phyloP scores from a whole-genome alignment of 148 eudicot genomes.

The Selenicereus undatus region DNA sequence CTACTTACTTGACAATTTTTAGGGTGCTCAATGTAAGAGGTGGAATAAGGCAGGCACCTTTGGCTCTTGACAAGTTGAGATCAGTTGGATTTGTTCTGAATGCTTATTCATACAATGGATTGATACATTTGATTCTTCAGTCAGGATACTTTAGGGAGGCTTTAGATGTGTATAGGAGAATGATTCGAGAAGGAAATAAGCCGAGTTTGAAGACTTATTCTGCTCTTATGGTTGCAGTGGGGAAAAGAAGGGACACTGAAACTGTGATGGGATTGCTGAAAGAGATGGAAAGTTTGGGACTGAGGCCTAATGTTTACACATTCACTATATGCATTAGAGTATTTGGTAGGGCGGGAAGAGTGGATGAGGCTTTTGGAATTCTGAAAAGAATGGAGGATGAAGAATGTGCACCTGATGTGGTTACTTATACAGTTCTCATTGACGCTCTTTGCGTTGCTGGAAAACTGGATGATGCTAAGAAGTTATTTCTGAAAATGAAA shows the following conservation, averaged over 20 bases:
- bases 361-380: conserved; percentile 42
- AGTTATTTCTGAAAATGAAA: conserved; percentile 71
- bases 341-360: conserved; percentile 55
- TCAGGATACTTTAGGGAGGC: conserved; percentile 73
- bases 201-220: conserved; percentile 95
- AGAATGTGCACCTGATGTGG: conserved; percentile 87
- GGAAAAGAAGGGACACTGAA: conserved; percentile 74
- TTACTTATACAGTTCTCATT: conserved; percentile 77
- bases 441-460: conserved; percentile 80
- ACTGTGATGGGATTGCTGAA: conserved; percentile 66
- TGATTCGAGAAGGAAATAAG: conserved; percentile 59
- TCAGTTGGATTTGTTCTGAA: conserved; percentile 64
- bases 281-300: conserved; percentile 82
- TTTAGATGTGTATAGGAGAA: conserved; percentile 64
- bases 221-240: conserved; percentile 92
- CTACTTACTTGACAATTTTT: conserved; percentile 77
- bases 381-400: conserved; percentile 59
- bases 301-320: conserved; percentile 87
- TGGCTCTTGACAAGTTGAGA: conserved; percentile 62
- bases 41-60: conserved; percentile 70
- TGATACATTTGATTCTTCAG: conserved; percentile 75
- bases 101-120: conserved; percentile 82
- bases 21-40: conserved; percentile 59
- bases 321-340: conserved; percentile 88
- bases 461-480: conserved; percentile 59